Base-by-base conservation (phyloP, 2,329 filamentous ascomycete genomes). In the Epichloe sylvatica region DNA sequence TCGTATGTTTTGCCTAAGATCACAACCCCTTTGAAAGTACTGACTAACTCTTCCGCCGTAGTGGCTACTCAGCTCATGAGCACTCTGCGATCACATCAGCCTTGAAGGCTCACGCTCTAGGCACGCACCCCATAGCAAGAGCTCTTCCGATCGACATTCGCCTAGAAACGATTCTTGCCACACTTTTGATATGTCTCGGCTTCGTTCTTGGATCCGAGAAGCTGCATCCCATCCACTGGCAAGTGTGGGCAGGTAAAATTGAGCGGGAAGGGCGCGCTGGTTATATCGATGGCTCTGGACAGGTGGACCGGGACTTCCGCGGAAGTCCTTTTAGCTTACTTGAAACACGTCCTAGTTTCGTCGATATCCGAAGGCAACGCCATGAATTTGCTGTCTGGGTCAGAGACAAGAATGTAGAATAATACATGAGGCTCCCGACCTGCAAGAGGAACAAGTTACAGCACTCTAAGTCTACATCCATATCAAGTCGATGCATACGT, bases 31-130 rank as follows among this genome's bases (percentile, higher is more conserved):
- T 42, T 38, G 43, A 38, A 37, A 30, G 25, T 30, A 30, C 23
- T 19, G 60, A 49, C 62, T 53, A 44, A 23, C 25, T 3, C 11
- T 11, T 51, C 45, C 47, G 37, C 51, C 49, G 34, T 63, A 98
- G 92, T 55, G 94, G 90, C 70, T 98, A 97, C 70, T 98, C 92
- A 47, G 89, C 90, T 44, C 86, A 95, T 67, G 92, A 98, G 70
- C 86, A 95, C 70, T 84, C 87, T 6, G 75, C 81, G 21, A 77
- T 94, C 46, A 79, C 82, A 57, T 77, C 82, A 50, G 71, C 73
- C 35, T 65, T 73, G 48, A 64, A 70, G 40, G 68, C 71, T 33
- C 64, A 72, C 40, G 60, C 70, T 4, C 60, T 69, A 25, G 64
- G 74, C 4, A 67, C 71, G 33, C 60, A 67, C 19, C 61, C 69